Evolutionary conservation across 2,329 filamentous ascomycete genomes (phyloP), one percentile per base, ranked within the genome.

Genomic region (Aspergillus arachidicola): DNA sequence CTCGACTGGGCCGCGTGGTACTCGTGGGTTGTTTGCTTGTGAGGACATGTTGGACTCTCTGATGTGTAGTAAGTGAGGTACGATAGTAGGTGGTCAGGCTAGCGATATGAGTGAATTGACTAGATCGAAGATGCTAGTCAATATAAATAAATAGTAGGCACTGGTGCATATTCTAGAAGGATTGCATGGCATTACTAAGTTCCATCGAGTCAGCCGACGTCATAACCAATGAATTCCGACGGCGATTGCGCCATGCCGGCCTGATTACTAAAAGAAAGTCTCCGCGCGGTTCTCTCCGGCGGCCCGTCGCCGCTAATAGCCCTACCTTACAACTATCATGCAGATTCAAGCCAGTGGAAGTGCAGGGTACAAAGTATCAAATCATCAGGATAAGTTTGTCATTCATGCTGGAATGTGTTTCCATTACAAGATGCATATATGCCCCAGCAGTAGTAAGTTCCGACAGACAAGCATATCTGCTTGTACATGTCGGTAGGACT

Each of bases 1-100:
- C 54, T 81, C 82, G 64, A 91, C 86, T 67, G 86, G 81, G 65
- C 91, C 91, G 62, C 86, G 81, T 21, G 86, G 85, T 50, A 85
- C 76, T 45, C 19, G 26, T 23, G 23, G 16, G 30, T 43, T 36
- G 57, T 74, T 58, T 34, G 11, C 12, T 4, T 16, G 23, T 28
- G 21, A 28, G 3, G 23, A 4, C 45, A 48, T 48, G 2, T 23
- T 16, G 12, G 23, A 19, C 28, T 32, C 6, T 9, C 14, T 28
- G 5, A 48, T 48, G 3, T 46, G 43, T 9, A 45, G 12, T 19
- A 46, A 46, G n/a, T 23, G 3, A 16, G 23, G 21, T 46, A 46
- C 23, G n/a, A 12, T n/a, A 14, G 43, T 10, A 46, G 43, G 6
- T 21, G n/a, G 43, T 2, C n/a, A 7, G 19, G 7, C 16, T 41